These are phyloP conservation scores for Carex scoparia DNA, from an alignment of 176 grass and related monocot species.

Conservation along the genomic window DNA sequence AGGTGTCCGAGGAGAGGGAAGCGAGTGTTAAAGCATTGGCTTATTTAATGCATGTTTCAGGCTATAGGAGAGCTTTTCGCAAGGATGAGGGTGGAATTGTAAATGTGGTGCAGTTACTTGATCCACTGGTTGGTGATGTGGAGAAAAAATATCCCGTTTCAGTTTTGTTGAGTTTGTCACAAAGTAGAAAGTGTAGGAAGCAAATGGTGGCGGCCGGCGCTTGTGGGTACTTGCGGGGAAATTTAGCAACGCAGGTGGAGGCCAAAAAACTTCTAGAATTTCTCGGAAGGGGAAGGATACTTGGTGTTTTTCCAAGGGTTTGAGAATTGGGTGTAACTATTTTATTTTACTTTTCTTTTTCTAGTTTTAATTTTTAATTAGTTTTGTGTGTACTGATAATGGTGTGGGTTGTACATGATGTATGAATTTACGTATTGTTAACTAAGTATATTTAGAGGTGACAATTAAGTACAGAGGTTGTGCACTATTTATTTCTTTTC, in stretches of 20 bases:
- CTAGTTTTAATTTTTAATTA: neutral
- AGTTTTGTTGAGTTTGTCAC: slow-evolving; percentile 45
- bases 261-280: slow-evolving; percentile 73
- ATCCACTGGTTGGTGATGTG: slow-evolving; percentile 31
- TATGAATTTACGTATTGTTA: slow-evolving; percentile 5
- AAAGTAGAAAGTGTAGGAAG: slow-evolving; percentile 60
- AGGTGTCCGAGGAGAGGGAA: slow-evolving; percentile 35
- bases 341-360: neutral
- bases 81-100: slow-evolving; percentile 67
- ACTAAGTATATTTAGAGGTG: slow-evolving; percentile 13
- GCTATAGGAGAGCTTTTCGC: slow-evolving; percentile 48
- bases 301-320: slow-evolving; percentile 76
- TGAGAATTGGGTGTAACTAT: slow-evolving; percentile 32
- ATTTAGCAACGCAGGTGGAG: slow-evolving; percentile 46
- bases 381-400: slow-evolving; percentile 19
- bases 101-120: slow-evolving; percentile 62
- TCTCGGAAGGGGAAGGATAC: slow-evolving; percentile 64
- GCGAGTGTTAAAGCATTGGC: slow-evolving; percentile 54
- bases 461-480: slow-evolving; percentile 13
- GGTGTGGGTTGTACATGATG: slow-evolving; percentile 25
- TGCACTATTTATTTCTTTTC: neutral
- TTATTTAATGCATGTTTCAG: slow-evolving; percentile 28
- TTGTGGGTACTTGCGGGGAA: slow-evolving; percentile 61
- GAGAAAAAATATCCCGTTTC: slow-evolving; percentile 48
- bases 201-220: slow-evolving; percentile 78